Evolutionary conservation across 768 basidiomycete species (phyloP).

Genomic region (Austroboletus eburneus): DNA sequence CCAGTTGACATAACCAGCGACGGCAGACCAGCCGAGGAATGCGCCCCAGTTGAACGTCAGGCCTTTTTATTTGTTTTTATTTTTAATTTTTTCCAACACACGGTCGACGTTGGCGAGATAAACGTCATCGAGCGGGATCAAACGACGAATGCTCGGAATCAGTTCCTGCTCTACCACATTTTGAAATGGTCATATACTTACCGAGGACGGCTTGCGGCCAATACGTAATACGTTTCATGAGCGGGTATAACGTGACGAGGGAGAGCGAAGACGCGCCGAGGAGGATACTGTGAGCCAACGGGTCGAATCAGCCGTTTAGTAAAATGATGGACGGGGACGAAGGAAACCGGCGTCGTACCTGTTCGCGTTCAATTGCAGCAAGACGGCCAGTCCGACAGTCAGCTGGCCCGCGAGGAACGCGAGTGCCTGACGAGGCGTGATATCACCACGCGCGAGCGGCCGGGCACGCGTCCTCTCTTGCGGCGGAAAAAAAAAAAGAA

Average conservation of each 20-base stretch:
- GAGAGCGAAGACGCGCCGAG: slow-evolving; percentile 90
- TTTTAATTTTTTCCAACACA: too few relatives aligned
- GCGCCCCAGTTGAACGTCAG: slow-evolving; percentile 98
- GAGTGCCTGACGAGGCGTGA: slow-evolving; percentile 71
- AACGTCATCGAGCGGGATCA: too few relatives aligned
- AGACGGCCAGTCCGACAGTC: slow-evolving; percentile 73
- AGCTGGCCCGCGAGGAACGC: slow-evolving; percentile 82
- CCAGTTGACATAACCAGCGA: slow-evolving; percentile 81
- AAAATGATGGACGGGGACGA: too few relatives aligned
- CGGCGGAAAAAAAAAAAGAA: neutral
- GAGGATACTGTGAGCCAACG: slow-evolving; percentile 55
- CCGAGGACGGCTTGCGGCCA: slow-evolving; percentile 98
- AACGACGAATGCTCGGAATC: too few relatives aligned
- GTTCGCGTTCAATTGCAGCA: slow-evolving; percentile 92
- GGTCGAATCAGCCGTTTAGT: too few relatives aligned
- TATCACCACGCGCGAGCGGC: slow-evolving; percentile 81
- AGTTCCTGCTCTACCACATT: too few relatives aligned
- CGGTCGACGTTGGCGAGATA: too few relatives aligned
- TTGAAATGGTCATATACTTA: too few relatives aligned
- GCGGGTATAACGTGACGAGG: slow-evolving; percentile 83
- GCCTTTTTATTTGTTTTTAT: too few relatives aligned
- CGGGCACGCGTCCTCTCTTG: slow-evolving; percentile 82
- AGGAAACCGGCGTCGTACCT: slow-evolving; percentile 46
- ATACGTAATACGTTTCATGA: slow-evolving; percentile 96
- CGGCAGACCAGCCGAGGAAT: slow-evolving; percentile 93